Conservation (phyloP, 2,329 filamentous ascomycete species). For the Periglandula ipomoeae region DNA sequence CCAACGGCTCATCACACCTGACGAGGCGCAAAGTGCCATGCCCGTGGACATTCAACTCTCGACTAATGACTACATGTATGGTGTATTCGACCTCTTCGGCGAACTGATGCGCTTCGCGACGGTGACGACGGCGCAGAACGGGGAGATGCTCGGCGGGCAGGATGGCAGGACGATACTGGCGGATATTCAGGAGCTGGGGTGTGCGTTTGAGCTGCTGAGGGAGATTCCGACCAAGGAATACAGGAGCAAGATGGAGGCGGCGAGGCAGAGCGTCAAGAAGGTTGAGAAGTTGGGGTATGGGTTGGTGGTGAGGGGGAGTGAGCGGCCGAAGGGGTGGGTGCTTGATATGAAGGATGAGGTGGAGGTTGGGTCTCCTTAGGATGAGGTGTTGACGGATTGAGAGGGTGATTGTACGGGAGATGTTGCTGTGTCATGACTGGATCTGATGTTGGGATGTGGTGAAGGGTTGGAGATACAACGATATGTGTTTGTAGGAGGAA, state of each 20-base stretch:
- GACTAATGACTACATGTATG: slow-evolving; percentile 78
- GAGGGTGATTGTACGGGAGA: slow-evolving; percentile 10
- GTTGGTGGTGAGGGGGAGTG: slow-evolving; percentile 74
- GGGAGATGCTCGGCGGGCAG: slow-evolving; percentile 34
- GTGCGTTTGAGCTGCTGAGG: slow-evolving; percentile 65
- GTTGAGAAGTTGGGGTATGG: slow-evolving; percentile 88
- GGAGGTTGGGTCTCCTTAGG: slow-evolving; percentile 19
- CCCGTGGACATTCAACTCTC: slow-evolving; percentile 54
- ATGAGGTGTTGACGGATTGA: too few relatives aligned
- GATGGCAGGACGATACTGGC: slow-evolving; percentile 54
- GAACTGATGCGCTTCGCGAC: slow-evolving; percentile 97
- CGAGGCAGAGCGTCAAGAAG: slow-evolving; percentile 84
- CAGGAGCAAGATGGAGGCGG: slow-evolving; percentile 73
- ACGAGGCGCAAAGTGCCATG: slow-evolving; percentile 45
- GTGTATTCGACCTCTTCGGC: slow-evolving; percentile 86
- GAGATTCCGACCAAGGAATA: slow-evolving; percentile 49
- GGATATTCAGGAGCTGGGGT: slow-evolving; percentile 72
- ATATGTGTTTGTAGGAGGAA: too few relatives aligned
- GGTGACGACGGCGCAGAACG: slow-evolving; percentile 71
- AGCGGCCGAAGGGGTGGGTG: slow-evolving; percentile 86
- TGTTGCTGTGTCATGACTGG: too few relatives aligned
- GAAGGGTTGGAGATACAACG: too few relatives aligned
- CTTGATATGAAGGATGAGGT: slow-evolving; percentile 54
- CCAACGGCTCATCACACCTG: slow-evolving; percentile 62
- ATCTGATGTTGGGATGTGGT: too few relatives aligned